Conservation (phyloP, 169 alveolate genomes). For the Cryptosporidium parvum region DNA sequence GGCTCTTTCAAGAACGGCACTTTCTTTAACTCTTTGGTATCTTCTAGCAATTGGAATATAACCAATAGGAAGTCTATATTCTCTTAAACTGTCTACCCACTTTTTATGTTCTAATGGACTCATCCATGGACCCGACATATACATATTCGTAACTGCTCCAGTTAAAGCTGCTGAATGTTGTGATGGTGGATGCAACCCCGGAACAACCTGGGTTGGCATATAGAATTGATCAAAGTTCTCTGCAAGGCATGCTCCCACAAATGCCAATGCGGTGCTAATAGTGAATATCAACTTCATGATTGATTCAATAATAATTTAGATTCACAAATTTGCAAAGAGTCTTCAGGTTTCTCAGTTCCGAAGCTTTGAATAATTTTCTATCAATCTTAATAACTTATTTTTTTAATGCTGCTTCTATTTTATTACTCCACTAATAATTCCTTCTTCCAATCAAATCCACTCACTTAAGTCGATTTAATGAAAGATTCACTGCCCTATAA, state of each 20-base stretch:
- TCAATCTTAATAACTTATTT: neutral
- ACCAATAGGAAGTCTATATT: constrained; percentile 48
- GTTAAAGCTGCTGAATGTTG: neutral
- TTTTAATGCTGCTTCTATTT: neutral
- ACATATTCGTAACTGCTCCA: neutral
- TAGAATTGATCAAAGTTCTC: constrained; percentile 31
- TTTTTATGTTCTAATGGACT: constrained; percentile 46
- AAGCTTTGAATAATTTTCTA: neutral
- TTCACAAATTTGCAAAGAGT: constrained; percentile 19
- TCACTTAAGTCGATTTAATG: neutral
- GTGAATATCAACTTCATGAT: constrained; percentile 29
- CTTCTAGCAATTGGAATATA: constrained; percentile 65
- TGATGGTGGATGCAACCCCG: neutral
- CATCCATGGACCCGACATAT: constrained; percentile 64
- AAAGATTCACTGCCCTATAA: constrained; percentile 29
- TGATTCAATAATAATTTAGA: neutral
- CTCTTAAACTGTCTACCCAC: constrained; percentile 60
- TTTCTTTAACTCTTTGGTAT: constrained; percentile 59
- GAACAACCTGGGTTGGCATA: constrained; percentile 14
- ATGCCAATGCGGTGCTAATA: constrained; percentile 17
- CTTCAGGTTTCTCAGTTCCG: constrained; percentile 7
- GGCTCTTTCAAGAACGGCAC: constrained; percentile 53
- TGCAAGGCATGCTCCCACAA: constrained; percentile 29
- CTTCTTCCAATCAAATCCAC: constrained; percentile 31
- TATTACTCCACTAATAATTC: neutral